These are phyloP conservation scores for Anthracocystis setariae DNA, from an alignment of 1,284 basidiomycete genomes.

Conservation along the genomic window DNA sequence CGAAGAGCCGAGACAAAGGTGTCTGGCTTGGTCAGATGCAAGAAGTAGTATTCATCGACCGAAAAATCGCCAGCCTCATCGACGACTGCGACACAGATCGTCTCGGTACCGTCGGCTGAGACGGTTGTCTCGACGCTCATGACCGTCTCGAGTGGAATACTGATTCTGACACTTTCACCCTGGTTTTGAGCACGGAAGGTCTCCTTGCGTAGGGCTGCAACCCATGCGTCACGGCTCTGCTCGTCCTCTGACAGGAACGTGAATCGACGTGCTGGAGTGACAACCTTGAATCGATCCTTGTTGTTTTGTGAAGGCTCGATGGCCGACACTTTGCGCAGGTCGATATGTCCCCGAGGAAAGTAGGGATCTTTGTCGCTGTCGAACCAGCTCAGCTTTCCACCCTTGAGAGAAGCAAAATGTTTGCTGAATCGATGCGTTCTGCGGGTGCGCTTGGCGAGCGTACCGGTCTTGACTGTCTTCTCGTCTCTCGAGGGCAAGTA, in stretches of 20 bases:
- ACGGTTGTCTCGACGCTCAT: conserved; percentile 84
- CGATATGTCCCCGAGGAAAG: conserved; percentile 93
- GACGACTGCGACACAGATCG: conserved; percentile 56
- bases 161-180: conserved; percentile 89
- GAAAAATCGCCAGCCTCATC: conserved; percentile 55
- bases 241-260: conserved; percentile 65
- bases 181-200: conserved; percentile 95
- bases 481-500: conserved; percentile 73
- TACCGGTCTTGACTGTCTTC: conserved; percentile 41
- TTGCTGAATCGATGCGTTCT: conserved; percentile 56
- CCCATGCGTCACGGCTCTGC: conserved; percentile 74
- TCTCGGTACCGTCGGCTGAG: conserved; percentile 44
- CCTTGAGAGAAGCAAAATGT: conserved; percentile 58
- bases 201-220: conserved; percentile 84
- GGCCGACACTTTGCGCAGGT: conserved; percentile 87
- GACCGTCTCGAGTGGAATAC: conserved; percentile 89
- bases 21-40: conserved; percentile 44
- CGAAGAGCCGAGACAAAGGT: conserved; percentile 31
- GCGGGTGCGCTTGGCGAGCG: conserved; percentile 49
- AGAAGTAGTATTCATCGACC: conserved; percentile 59
- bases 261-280: conserved; percentile 63
- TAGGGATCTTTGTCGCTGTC: conserved; percentile 80
- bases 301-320: conserved; percentile 81
- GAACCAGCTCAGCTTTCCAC: conserved; percentile 59
- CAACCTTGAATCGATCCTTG: conserved; percentile 65